Evolutionary conservation across 306 rosid genomes (phyloP), one percentile per base, ranked within the genome.

Genomic region (Argentina anserina): DNA sequence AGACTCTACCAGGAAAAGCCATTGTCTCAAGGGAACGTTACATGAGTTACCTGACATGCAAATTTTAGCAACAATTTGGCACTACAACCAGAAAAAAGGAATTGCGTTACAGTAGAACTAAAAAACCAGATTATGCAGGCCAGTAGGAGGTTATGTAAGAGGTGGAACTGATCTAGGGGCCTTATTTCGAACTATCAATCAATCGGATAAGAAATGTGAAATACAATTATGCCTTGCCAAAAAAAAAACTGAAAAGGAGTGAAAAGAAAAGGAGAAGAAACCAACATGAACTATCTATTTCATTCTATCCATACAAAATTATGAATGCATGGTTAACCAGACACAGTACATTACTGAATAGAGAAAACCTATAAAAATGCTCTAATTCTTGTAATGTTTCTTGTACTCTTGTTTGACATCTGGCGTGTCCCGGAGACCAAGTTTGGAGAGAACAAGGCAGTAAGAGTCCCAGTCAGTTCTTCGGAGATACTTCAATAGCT

Each of bases 381-480:
- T 61, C 66, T 61, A 31, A 18, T 34, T 61, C 42, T 61, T 61
- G 42, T 61, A 33, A 61, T 61, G 66, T 61, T 61, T 61, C 66
- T 61, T 61, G 66, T 61, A 61, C 66, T 61, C 78, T 75, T 46
- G 40, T 74, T 84, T 84, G 80, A 76, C 73, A 53, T 90, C 91
- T 21, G 97, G 92, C 75, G 89, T 89, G 89, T 93, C 98, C 49
- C 97, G 90, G 37, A 93, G 87, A 71, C 94, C 94, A 40, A 93
- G 87, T 81, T 83, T 89, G 59, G 85, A 83, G 66, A 93, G 88
- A 60, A 91, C 91, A n/a, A 91, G 83, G 78, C 94, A 87, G 81
- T 89, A 91, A 13, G 98, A 93, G 37, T 90, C 94, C 97, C 94
- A 93, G 83, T 93, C 98, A 29, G 94, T 89, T 88, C 90, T 84